A percentile compares a stretch with the other conserved stretches of the same genome.
Conservation (phyloP, 331 rosid species). For the Quercus lobata region DNA sequence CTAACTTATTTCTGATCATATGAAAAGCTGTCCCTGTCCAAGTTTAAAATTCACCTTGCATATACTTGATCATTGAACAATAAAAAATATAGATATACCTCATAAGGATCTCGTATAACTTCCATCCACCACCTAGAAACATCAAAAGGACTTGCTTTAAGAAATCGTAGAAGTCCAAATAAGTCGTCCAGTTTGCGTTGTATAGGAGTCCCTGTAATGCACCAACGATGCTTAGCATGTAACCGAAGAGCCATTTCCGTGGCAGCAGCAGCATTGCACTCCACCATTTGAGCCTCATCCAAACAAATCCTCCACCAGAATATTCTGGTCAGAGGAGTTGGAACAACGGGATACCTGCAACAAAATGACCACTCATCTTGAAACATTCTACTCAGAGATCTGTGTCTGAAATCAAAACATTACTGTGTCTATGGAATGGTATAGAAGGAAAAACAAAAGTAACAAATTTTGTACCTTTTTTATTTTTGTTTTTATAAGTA, state of each 20-base stretch:
- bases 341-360: slow-evolving; percentile 85
- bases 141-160: slow-evolving; percentile 70
- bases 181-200: slow-evolving; percentile 91
- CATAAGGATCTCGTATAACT: slow-evolving; percentile 86
- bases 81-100: slow-evolving; percentile 42
- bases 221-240: slow-evolving; percentile 80
- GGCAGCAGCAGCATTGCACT: slow-evolving; percentile 77
- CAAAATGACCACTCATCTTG: slow-evolving; percentile 3
- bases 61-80: neutral
- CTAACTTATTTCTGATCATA: neutral
- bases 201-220: slow-evolving; percentile 95
- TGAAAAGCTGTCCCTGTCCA: neutral
- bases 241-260: slow-evolving; percentile 92
- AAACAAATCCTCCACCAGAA: slow-evolving; percentile 98
- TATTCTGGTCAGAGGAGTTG: slow-evolving; percentile 89
- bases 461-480: too few species aligned
- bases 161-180: slow-evolving; percentile 79
- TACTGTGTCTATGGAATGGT: neutral
- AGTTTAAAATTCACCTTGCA: neutral
- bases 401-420: neutral
- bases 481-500: too few species aligned
- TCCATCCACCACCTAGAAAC: slow-evolving; percentile 90
- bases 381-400: slow-evolving; percentile 4
- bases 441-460: neutral
- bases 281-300: slow-evolving; percentile 99